Evolutionary conservation across 495 filamentous ascomycete genomes (phyloP).

Genomic region (Podospora australis): DNA sequence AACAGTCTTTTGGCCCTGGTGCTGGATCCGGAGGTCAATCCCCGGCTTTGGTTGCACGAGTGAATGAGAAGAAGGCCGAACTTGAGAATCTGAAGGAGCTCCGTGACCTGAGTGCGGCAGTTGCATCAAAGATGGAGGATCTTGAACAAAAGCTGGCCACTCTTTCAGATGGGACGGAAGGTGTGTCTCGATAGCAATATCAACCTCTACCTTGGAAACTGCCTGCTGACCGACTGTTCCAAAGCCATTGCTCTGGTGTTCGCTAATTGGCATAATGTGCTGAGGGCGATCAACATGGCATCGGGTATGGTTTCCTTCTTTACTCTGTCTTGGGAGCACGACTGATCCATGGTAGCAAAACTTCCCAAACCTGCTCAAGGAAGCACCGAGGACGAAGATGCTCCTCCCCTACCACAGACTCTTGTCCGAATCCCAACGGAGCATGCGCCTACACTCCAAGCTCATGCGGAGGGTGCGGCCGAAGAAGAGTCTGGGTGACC

Average conservation of each 20-base stretch:
- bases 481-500: slow-evolving; percentile 31
- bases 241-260: slow-evolving; percentile 86
- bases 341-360: slow-evolving; percentile 57
- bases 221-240: slow-evolving; percentile 1
- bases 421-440: slow-evolving; percentile 74
- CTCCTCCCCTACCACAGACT: slow-evolving; percentile 64
- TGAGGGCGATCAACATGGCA: slow-evolving; percentile 90
- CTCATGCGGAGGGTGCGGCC: slow-evolving; percentile 37
- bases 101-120: slow-evolving; percentile 76
- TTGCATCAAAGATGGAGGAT: slow-evolving; percentile 86
- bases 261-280: slow-evolving; percentile 92
- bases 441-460: slow-evolving; percentile 52
- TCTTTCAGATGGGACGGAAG: slow-evolving; percentile 88
- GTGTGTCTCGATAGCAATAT: slow-evolving; percentile 34
- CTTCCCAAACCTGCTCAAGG: slow-evolving; percentile 32
- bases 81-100: slow-evolving; percentile 83
- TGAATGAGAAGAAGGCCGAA: slow-evolving; percentile 90
- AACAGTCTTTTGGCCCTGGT: slow-evolving; percentile 47
- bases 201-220: neutral
- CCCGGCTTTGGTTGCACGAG: slow-evolving; percentile 72
- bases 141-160: slow-evolving; percentile 83
- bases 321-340: slow-evolving; percentile 14
- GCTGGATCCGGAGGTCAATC: slow-evolving; percentile 56
- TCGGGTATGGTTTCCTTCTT: slow-evolving; percentile 58
- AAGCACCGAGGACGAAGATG: slow-evolving; percentile 33